Evolutionary conservation across 208 protist genomes (phyloP).

Genomic region (Crithidia fasciculata): DNA sequence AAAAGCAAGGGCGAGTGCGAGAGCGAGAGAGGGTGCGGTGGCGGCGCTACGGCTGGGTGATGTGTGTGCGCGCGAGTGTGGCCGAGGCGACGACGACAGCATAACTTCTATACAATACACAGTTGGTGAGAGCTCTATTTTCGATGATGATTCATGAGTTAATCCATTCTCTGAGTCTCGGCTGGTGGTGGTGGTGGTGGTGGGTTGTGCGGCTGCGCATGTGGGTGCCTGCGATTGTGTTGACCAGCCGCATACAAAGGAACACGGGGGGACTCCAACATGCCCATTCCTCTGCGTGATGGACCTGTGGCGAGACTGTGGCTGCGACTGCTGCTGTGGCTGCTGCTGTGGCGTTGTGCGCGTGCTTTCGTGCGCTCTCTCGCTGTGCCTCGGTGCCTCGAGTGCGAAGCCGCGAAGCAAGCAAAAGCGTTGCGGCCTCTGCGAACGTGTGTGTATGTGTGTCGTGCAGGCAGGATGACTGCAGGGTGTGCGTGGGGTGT

Average conservation of each 20-base stretch:
- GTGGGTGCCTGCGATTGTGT: neutral
- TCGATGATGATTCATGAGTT: slow-evolving; percentile 45
- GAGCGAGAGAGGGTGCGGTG: too few species aligned
- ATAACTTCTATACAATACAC: slow-evolving; percentile 42
- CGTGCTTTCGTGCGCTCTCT: too few species aligned
- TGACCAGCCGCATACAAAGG: slow-evolving; percentile 10
- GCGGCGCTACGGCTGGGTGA: too few species aligned
- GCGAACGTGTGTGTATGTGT: too few species aligned
- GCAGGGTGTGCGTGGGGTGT: too few species aligned
- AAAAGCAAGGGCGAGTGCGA: too few species aligned
- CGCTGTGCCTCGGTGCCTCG: too few species aligned
- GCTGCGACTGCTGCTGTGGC: neutral
- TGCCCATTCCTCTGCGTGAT: slow-evolving; percentile 23
- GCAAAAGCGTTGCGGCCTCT: too few species aligned
- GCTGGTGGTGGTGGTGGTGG: neutral
- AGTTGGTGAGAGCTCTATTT: slow-evolving; percentile 48
- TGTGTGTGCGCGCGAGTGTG: slow-evolving; percentile 1
- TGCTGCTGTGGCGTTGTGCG: neutral
- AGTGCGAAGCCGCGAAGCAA: too few species aligned
- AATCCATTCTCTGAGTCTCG: slow-evolving; percentile 57
- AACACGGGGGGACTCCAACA: slow-evolving; percentile 16
- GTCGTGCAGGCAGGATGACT: too few species aligned
- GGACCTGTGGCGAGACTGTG: slow-evolving; percentile 14
- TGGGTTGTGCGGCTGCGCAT: neutral
- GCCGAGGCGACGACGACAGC: slow-evolving; percentile 37